phyloP scores from a whole-genome alignment of 352 stramenopile species.

The Globisporangium yorkense region DNA sequence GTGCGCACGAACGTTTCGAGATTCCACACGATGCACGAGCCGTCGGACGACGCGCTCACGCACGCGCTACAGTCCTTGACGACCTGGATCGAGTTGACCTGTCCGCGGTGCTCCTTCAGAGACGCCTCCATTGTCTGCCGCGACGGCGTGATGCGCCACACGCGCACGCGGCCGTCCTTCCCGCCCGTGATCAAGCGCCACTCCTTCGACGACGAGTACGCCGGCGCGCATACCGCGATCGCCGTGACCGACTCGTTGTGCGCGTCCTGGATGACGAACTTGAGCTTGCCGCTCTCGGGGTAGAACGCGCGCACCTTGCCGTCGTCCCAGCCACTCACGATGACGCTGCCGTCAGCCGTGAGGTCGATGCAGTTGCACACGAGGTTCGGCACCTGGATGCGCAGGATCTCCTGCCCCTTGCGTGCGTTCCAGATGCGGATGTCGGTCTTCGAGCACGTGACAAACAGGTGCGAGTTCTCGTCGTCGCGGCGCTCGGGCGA shows the following conservation, averaged over 20 bases:
- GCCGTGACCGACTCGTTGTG: slow-evolving; percentile 94
- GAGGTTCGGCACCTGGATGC: slow-evolving; percentile 96
- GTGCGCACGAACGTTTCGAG: slow-evolving; percentile 89
- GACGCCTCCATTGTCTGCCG: slow-evolving; percentile 94
- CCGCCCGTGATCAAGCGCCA: slow-evolving; percentile 94
- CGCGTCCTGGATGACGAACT: slow-evolving; percentile 96
- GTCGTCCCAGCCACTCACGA: slow-evolving; percentile 95
- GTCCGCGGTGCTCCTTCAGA: slow-evolving; percentile 93
- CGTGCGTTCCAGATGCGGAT: slow-evolving; percentile 95
- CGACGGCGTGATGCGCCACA: slow-evolving; percentile 91
- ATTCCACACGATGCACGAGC: slow-evolving; percentile 96
- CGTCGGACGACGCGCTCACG: slow-evolving; percentile 73
- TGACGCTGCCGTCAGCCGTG: slow-evolving; percentile 80
- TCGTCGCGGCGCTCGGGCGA: slow-evolving; percentile 31
- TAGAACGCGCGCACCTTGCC: slow-evolving; percentile 97
- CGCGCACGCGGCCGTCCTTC: slow-evolving; percentile 90
- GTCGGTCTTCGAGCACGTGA: slow-evolving; percentile 93
- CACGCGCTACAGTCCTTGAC: slow-evolving; percentile 66
- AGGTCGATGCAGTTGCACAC: slow-evolving; percentile 94
- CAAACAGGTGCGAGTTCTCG: slow-evolving; percentile 92
- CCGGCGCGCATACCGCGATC: slow-evolving; percentile 84
- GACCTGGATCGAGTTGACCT: slow-evolving; percentile 90
- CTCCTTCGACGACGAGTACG: slow-evolving; percentile 31
- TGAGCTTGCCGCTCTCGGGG: slow-evolving; percentile 93
- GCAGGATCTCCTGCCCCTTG: slow-evolving; percentile 91